A percentile compares a stretch with the other conserved stretches of the same genome.
Conservation (phyloP, 768 basidiomycete species). For the Naganishia friedmannii region DNA sequence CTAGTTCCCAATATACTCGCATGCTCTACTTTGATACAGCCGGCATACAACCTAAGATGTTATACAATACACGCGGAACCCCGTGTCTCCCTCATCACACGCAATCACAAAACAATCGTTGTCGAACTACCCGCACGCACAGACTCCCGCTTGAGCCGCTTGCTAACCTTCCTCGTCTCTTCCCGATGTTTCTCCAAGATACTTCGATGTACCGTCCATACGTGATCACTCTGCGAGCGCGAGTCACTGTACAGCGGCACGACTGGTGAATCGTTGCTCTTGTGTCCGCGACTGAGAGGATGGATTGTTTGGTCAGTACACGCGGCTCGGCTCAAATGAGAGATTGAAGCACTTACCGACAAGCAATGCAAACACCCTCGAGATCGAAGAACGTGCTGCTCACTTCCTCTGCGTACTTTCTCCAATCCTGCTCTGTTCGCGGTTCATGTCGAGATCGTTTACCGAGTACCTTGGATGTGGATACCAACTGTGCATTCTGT, state of each 20-base stretch:
- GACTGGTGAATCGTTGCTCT: background rate
- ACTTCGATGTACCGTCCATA: background rate
- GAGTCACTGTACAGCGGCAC: background rate
- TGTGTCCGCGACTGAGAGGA: background rate
- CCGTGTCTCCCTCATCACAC: background rate
- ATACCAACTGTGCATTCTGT: background rate
- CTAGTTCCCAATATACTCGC: too few relatives aligned
- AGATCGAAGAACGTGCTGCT: slow-evolving; percentile 6
- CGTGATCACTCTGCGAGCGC: background rate
- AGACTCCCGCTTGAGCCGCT: slow-evolving; percentile 13
- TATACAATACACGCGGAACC: background rate
- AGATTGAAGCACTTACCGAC: slow-evolving; percentile 1
- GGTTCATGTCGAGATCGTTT: background rate
- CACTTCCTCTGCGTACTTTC: slow-evolving; percentile 10
- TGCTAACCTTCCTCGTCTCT: slow-evolving; percentile 9
- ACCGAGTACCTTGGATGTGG: background rate
- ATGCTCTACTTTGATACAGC: too few relatives aligned
- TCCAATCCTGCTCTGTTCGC: background rate
- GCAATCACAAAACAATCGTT: background rate
- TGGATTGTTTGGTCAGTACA: background rate
- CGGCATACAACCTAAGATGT: too few relatives aligned
- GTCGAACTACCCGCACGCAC: background rate
- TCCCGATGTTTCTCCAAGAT: slow-evolving; percentile 7
- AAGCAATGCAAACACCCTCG: slow-evolving; percentile 13
- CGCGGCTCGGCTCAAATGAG: background rate